A percentile compares a stretch with the other conserved stretches of the same genome.
Evolutionary conservation across 2,329 filamentous ascomycete species (phyloP).

Genomic region (Stachybotrys chartarum): DNA sequence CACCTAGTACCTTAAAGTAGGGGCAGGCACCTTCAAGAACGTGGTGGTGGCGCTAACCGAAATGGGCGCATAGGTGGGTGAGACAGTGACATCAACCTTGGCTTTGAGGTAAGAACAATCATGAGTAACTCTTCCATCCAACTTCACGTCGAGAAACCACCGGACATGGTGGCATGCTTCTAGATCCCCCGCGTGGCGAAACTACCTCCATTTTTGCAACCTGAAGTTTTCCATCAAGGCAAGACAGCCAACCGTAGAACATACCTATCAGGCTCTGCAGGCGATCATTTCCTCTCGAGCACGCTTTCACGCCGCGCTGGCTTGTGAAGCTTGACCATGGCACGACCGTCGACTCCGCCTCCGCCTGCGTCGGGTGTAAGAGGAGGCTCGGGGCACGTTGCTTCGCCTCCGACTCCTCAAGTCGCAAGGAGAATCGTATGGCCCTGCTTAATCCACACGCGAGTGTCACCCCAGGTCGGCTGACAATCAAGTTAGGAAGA

Average conservation of each 20-base stretch:
- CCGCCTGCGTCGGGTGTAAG: constrained; percentile 18
- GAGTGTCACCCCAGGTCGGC: neutral
- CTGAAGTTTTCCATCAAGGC: neutral
- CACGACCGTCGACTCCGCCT: constrained; percentile 39
- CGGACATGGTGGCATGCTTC: neutral
- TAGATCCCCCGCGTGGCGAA: no score
- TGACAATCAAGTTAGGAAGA: constrained; percentile 56
- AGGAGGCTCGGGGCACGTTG: constrained; percentile 8
- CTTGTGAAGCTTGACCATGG: constrained; percentile 26
- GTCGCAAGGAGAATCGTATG: constrained; percentile 48
- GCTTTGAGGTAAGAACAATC: neutral
- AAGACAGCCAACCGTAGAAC: neutral
- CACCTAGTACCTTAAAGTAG: no score
- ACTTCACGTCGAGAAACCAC: neutral
- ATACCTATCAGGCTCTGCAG: neutral
- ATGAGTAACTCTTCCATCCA: neutral
- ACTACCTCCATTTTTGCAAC: no score
- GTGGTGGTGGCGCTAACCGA: neutral
- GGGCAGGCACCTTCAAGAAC: no score
- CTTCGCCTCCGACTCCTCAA: constrained; percentile 46
- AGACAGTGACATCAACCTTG: neutral
- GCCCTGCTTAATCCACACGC: neutral
- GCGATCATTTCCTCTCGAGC: no score
- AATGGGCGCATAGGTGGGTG: neutral
- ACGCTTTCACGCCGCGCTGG: neutral